These are phyloP conservation scores for Trichosporon asahii DNA, from an alignment of 1,284 basidiomycete species.

Conservation along the genomic window DNA sequence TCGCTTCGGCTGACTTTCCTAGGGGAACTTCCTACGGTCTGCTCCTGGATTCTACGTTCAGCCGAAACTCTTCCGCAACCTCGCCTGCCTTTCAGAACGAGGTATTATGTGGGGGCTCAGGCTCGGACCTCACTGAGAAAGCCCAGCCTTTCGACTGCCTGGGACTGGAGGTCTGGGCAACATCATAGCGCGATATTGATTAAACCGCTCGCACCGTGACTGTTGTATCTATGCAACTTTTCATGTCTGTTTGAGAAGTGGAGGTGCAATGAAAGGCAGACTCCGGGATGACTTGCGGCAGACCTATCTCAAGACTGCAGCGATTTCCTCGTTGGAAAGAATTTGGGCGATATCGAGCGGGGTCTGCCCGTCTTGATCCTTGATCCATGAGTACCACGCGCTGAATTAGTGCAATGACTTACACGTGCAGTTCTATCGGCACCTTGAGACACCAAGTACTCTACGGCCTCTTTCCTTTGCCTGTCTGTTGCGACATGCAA, in stretches of 20 bases:
- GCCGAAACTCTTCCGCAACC: constrained; percentile 74
- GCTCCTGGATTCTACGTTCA: constrained; percentile 78
- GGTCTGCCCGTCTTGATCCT: constrained; percentile 47
- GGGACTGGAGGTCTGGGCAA: constrained; percentile 76
- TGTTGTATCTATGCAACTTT: not conserved
- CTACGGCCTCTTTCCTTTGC: constrained; percentile 62
- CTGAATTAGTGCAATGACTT: not conserved
- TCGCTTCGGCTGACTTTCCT: not conserved
- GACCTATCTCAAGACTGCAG: not conserved
- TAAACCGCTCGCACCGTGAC: not conserved
- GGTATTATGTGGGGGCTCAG: constrained; percentile 62
- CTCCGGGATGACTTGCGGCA: too few relatives aligned
- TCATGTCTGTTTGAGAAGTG: too few relatives aligned
- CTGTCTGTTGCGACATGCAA: constrained; percentile 80
- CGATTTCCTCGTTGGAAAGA: not conserved
- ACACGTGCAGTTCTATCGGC: constrained; percentile 66
- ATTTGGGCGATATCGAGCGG: constrained; percentile 34
- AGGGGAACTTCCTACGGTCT: constrained; percentile 85
- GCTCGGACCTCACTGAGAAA: constrained; percentile 55
- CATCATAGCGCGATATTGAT: constrained; percentile 8
- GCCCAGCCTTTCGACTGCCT: constrained; percentile 70
- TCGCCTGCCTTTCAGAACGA: constrained; percentile 89
- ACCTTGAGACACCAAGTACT: constrained; percentile 62
- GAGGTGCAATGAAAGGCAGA: not conserved
- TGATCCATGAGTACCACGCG: not conserved